These are phyloP conservation scores for Usnea hakonensis DNA, from an alignment of 495 filamentous ascomycete species.

Conservation along the genomic window DNA sequence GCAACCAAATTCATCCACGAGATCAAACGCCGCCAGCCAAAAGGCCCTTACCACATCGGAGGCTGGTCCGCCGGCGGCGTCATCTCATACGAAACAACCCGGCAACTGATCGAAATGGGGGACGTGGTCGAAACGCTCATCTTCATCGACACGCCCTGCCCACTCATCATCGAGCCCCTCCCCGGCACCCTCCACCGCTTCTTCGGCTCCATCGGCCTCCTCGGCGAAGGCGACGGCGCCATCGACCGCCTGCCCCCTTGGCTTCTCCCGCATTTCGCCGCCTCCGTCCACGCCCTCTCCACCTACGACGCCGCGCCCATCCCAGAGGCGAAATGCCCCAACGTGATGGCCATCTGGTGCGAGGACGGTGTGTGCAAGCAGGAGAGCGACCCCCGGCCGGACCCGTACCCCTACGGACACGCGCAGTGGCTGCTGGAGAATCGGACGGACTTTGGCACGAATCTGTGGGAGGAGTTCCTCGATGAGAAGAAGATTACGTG, in stretches of 20 bases:
- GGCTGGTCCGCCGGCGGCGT: slow-evolving; percentile 86
- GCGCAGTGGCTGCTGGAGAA: slow-evolving; percentile 75
- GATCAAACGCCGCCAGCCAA: slow-evolving; percentile 65
- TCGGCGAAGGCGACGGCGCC: slow-evolving; percentile 53
- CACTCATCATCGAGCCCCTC: slow-evolving; percentile 69
- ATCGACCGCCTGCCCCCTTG: slow-evolving; percentile 60
- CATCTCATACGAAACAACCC: slow-evolving; percentile 75
- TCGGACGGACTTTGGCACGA: slow-evolving; percentile 66
- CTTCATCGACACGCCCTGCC: slow-evolving; percentile 74
- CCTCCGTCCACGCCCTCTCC: slow-evolving; percentile 65
- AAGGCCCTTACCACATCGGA: slow-evolving; percentile 60
- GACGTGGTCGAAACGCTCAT: slow-evolving; percentile 68
- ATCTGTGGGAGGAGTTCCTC: slow-evolving; percentile 72
- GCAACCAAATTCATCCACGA: slow-evolving; percentile 54
- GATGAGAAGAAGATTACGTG: slow-evolving; percentile 55
- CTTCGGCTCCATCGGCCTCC: slow-evolving; percentile 72
- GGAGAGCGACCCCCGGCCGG: slow-evolving; percentile 59
- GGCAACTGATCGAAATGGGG: slow-evolving; percentile 58
- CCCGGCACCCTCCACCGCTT: slow-evolving; percentile 68
- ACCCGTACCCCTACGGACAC: slow-evolving; percentile 62
- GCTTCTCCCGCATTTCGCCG: slow-evolving; percentile 78
- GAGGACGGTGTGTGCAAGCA: slow-evolving; percentile 71
- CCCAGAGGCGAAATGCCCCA: slow-evolving; percentile 44
- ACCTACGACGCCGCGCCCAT: slow-evolving; percentile 60
- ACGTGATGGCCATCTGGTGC: slow-evolving; percentile 68